Base-by-base conservation (phyloP, 805 yeast species). In the Wickerhamomyces canadensis region DNA sequence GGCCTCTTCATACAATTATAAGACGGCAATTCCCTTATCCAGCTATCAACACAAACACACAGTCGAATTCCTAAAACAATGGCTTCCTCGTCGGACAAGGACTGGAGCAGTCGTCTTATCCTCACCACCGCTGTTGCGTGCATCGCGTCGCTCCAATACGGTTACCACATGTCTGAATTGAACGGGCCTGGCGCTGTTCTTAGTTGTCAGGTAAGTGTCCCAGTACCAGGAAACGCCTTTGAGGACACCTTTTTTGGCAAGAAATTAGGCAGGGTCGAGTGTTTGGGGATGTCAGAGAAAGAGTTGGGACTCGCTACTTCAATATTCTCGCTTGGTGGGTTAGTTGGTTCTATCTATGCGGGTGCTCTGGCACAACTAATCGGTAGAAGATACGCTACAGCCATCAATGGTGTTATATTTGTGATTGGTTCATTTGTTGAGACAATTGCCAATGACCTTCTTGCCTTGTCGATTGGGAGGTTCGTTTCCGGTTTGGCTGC, bases 151-250 rank as follows among this genome's bases (percentile, higher is more conserved):
- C 65, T 89, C 11, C 97, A 88, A 58, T 93, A 82, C 58, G 98
- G 98, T 1, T 87, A 84, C 58, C 98, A 93, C 57, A 80, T 91
- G 82, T 82, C 96, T 1, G 97, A 89, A 58, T 69, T 91, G 56
- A 91, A 91, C 61, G 95, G 96, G 6, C 96, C 97, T 0, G 84
- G 83, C 40, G 70, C 73, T 12, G 73, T 76, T 23, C 67, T 87
- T 33, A 72, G 84, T 10, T 86, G 95, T 53, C 58, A 57, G 17
- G 52, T 49, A 17, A 37, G 46, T 16, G 35, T 51, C 30, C 46
- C 48, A 6, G 38, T 54, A 3, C 57, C 58, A 6, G 55, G 47
- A 0, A 38, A 31, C 4, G 44, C 54, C 5, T 52, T 49, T 35
- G 52, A 42, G 9, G 45, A 47, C 8, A 43, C 53, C 0, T 33